Base-by-base conservation (phyloP, 345 rosid genomes). In the Populus simonii region DNA sequence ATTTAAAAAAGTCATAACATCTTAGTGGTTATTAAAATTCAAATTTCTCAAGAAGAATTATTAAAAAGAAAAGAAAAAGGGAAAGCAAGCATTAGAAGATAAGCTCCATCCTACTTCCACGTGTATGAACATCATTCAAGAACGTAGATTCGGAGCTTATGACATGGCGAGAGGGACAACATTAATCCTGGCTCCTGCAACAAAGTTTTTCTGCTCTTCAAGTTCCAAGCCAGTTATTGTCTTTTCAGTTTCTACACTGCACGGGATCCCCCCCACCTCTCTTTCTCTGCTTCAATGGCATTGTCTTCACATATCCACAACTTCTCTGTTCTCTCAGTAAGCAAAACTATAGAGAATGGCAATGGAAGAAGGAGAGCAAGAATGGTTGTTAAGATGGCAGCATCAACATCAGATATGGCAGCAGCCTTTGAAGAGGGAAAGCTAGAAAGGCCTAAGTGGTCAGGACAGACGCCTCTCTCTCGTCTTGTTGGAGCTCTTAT, bases 391-490 rank as follows among this genome's bases (percentile, higher is more conserved):
- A 66, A 83, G 67, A 73, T 83, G 83, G 79, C 86, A 6, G 66
- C 79, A 11, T 47, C 84, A 7, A 61, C 80, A 13, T 43, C 5
- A 11, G 70, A 49, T 10, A 76, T 71, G 80, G 70, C 81, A 11
- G 18, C 10, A 4, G 79, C 73, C 1, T 89, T 76, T 81, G 87
- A 87, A 82, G 89, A 88, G 70, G 93, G 92, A 55, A 80, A 85
- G 68, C 88, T 89, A 43, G 84, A 84, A 66, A 79, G 83, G 71
- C 94, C 94, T 6, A 89, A 89, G 66, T 90, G 94, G 94, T 88
- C 89, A 1, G 94, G 90, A 71, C 79, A 87, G 80, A 90, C 89
- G 11, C 86, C 89, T 79, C 84, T 89, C 9, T 90, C 94, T 75
- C 90, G 88, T 68, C 72, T 87, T 22, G 88, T 89, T 33, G 85